A percentile compares a stretch with the other conserved stretches of the same genome.
These are phyloP conservation scores for Carex sylvatica DNA, from an alignment of 202 grass and related monocot species.

Conservation along the genomic window DNA sequence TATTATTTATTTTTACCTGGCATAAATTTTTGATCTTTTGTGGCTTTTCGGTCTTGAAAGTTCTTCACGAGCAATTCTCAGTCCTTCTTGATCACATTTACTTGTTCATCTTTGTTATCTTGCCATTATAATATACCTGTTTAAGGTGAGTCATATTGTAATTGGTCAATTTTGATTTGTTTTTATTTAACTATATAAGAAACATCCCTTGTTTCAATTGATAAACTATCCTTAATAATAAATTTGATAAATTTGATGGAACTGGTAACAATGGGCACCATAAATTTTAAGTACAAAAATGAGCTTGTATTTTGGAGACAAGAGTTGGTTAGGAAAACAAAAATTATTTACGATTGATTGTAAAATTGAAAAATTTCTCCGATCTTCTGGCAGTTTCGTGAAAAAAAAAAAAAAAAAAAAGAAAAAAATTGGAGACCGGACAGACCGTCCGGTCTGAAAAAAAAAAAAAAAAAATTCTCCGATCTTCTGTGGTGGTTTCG, in stretches of 20 bases:
- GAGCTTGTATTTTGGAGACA: not conserved
- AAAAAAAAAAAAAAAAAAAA: no score
- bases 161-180: conserved; percentile 1
- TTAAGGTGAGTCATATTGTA: not conserved
- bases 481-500: no score
- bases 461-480: no score
- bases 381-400: no score
- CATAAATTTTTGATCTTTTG: not conserved
- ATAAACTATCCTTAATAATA: not conserved
- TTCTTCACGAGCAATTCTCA: not conserved
- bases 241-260: conserved; percentile 6
- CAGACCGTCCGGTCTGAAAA: no score
- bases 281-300: not conserved
- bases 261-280: not conserved
- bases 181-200: not conserved
- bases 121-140: conserved; percentile 9
- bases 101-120: not conserved
- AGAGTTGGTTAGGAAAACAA: not conserved
- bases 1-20: not conserved
- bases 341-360: not conserved
- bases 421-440: no score
- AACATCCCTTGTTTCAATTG: not conserved
- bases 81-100: not conserved
- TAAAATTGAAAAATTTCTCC: no score
- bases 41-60: not conserved